These are phyloP conservation scores for Phytophthora quininea DNA, from an alignment of 352 stramenopile species.

Conservation along the genomic window DNA sequence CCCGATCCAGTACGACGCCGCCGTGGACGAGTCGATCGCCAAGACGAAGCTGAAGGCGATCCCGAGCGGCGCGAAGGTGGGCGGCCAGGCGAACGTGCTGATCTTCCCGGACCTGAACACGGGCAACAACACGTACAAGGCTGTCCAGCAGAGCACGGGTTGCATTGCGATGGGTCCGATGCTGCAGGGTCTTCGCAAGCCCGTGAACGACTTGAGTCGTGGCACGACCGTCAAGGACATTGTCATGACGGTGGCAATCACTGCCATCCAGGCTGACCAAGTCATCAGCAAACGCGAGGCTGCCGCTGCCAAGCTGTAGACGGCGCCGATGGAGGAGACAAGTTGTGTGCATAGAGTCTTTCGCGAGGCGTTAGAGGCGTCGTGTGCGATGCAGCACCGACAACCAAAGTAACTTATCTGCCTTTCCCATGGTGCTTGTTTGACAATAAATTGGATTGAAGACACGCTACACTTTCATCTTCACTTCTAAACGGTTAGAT, in stretches of 20 bases:
- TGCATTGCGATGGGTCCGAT: slow-evolving; percentile 88
- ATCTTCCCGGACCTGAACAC: slow-evolving; percentile 91
- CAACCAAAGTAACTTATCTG: slow-evolving; percentile 39
- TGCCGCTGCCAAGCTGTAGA: slow-evolving; percentile 23
- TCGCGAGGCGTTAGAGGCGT: slow-evolving; percentile 21
- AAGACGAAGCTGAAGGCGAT: slow-evolving; percentile 82
- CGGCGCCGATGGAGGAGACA: slow-evolving; percentile 15
- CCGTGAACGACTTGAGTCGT: slow-evolving; percentile 90
- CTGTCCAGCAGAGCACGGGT: slow-evolving; percentile 79
- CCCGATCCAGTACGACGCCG: slow-evolving; percentile 89
- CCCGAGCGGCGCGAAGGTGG: slow-evolving; percentile 62
- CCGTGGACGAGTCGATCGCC: slow-evolving; percentile 76
- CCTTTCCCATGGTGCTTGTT: slow-evolving; percentile 12
- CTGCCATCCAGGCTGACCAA: slow-evolving; percentile 85
- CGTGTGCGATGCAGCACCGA: slow-evolving; percentile 11
- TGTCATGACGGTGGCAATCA: slow-evolving; percentile 90
- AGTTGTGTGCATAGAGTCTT: slow-evolving; percentile 8
- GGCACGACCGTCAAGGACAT: slow-evolving; percentile 91
- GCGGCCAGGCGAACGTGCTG: slow-evolving; percentile 83
- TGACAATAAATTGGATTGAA: not conserved
- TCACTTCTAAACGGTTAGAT: slow-evolving; percentile 10
- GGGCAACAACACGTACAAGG: slow-evolving; percentile 92
- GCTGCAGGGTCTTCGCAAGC: slow-evolving; percentile 87
- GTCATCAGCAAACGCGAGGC: slow-evolving; percentile 44
- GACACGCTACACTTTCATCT: not conserved